Base-by-base conservation (phyloP, 2,329 filamentous ascomycete species). In the Aspergillus udagawae region DNA sequence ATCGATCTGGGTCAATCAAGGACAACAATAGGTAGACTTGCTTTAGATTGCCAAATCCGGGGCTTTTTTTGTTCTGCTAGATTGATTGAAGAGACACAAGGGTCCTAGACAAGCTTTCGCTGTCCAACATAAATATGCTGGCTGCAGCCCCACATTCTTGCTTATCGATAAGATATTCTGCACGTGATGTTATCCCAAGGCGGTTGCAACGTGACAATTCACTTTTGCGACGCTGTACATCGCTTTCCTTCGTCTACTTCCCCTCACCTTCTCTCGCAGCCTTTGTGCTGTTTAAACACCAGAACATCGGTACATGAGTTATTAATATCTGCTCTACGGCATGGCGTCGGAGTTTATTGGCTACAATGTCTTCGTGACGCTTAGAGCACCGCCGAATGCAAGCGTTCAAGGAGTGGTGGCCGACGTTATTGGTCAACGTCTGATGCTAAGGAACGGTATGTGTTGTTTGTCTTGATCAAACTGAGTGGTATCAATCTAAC, bases 311-410 rank as follows among this genome's bases (percentile, higher is more conserved):
- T 47, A 47, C 5, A 14, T 63, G 59, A 21, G 55, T 28, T 23
- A 42, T 25, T 45, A 42, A 49, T 38, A 35, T 29, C 47, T 60
- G 50, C 27, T 54, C 35, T n/a, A 60, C 61, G 75, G 58, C 64
- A 89, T 89, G 86, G 85, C 87, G 51, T 80, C 81, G 58, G 81
- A 86, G 68, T 91, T 93, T 71, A 85, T 91, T 67, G 90, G 90
- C 60, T 83, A 90, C 72, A 86, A 87, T 59, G 90, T 94, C 75
- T 78, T 86, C 59, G 86, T 94, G 67, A 88, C 87, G 38, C 81
- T 94, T 62, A 83, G 82, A 66, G 80, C 85, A 57, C 87, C 88
- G 53, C 81, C 83, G 2, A 83, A 84, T 59, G 83, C 83, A 45
- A 79, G 84, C 65, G 77, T 93, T 51, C 85, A 86, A 59, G 91